phyloP scores from a whole-genome alignment of 345 rosid species.

The Odontarrhena argentea region DNA sequence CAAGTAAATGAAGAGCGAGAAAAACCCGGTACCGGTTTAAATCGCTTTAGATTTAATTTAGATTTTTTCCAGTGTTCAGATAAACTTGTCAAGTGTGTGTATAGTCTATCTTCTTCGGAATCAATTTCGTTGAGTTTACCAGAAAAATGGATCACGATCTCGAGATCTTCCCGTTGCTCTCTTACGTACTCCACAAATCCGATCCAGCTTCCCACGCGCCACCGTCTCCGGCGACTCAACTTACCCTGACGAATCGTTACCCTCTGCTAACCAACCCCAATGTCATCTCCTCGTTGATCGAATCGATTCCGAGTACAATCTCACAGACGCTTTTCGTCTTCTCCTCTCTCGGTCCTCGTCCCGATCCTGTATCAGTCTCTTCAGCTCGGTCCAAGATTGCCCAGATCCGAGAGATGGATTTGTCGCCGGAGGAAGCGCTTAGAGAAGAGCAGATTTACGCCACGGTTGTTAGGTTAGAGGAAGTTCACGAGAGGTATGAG shows the following conservation, averaged over 20 bases:
- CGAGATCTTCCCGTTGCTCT: slow-evolving; percentile 58
- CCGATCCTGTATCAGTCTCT: slow-evolving; percentile 64
- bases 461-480: slow-evolving; percentile 64
- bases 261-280: slow-evolving; percentile 59
- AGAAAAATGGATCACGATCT: slow-evolving; percentile 57
- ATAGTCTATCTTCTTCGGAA: not conserved
- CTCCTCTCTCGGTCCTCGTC: slow-evolving; percentile 68
- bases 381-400: slow-evolving; percentile 60
- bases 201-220: slow-evolving; percentile 50
- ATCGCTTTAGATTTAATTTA: too few species aligned
- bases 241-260: slow-evolving; percentile 38
- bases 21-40: not conserved
- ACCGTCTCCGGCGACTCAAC: slow-evolving; percentile 46
- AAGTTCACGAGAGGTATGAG: slow-evolving; percentile 64
- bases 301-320: slow-evolving; percentile 56
- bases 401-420: slow-evolving; percentile 50
- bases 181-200: slow-evolving; percentile 56
- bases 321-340: slow-evolving; percentile 60
- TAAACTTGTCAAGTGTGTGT: not conserved
- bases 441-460: slow-evolving; percentile 54
- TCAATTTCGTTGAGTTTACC: too few species aligned
- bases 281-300: slow-evolving; percentile 54
- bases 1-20: not conserved
- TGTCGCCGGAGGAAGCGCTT: slow-evolving; percentile 54
- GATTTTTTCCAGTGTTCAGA: too few species aligned